Evolutionary conservation across 2,329 filamentous ascomycete species (phyloP), one percentile per base, ranked within the genome.

Genomic region (Nannizzia gypsea): DNA sequence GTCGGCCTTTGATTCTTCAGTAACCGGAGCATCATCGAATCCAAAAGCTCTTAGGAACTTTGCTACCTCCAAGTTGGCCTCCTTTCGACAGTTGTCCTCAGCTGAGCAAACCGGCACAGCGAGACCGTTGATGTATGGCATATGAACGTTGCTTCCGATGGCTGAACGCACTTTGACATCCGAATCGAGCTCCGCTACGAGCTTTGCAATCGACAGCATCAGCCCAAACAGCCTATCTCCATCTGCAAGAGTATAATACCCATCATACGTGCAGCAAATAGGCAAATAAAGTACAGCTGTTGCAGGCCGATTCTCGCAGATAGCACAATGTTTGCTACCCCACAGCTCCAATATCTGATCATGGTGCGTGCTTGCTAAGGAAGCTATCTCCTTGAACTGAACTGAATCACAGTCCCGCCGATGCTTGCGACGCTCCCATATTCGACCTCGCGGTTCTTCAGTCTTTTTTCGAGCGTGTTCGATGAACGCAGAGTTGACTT

Each of bases 31-130:
- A 13, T 58, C 56, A 31, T 34, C 56, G 56, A 58, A 58, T 56
- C 31, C 38, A 24, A 42, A 57, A 24, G 22, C 15, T 24, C 48
- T 58, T 22, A 58, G 17, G 9, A 58, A 58, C 24, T n/a, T 48
- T 8, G 20, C 56, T 3, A 58, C 46, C 5, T 42, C 56, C 17
- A 28, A 44, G 15, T 44, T 58, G 15, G 56, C 38, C 22, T 38
- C 40, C 22, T 55, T 60, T 17, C 48, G 34, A 34, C 63, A 65
- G n/a, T 48, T 36, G 11, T 40, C 38, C 17, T 59, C 58, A n/a
- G 57, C n/a, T 5, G 36, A 55, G 36, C 63, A 65, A 6, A 65
- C 48, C 2, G 63, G 62, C 20, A 61, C 63, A 9, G 62, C 62
- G 2, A 65, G 46, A 20, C 52, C 58, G 58, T 65, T 60, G 28